Evolutionary conservation across 176 grass and related monocot genomes (phyloP), one percentile per base, ranked within the genome.

Genomic region (Raddia guianensis): DNA sequence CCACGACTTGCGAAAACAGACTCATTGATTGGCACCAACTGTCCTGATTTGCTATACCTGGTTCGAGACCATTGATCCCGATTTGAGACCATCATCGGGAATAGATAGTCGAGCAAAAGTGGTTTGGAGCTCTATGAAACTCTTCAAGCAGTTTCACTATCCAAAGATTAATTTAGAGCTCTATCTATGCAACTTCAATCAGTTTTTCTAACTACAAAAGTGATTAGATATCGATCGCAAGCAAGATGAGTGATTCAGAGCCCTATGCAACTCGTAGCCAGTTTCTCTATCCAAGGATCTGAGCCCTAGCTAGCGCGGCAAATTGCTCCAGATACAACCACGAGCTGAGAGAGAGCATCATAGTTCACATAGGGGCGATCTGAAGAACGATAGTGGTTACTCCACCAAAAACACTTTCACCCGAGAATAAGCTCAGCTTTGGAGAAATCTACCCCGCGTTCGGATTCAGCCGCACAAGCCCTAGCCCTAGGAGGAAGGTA

Each of bases 1-100:
- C 34, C 15, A 6, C 58, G 21, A 49, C 40, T 80, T 84, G 9
- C 4, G 48, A 57, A 84, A 80, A 68, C 18, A 68, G 7, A 70
- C 50, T 32, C 3, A 21, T 40, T 21, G 11, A 12, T 16, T 2
- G 20, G 54, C 8, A 21, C 27, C 12, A 9, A 12, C 19, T 47
- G 12, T 60, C 4, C 55, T 12, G 5, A 54, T 74, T 70, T 14
- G 46, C 44, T 7, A 66, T 60, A 50, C 8, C 64, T 49, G 9
- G 45, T 64, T 62, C 40, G 64, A 15, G 57, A 87, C 77, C 43
- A 21, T 52, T 64, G 45, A 8, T 37, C 44, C 42, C 3, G 58
- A 53, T 68, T 74, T 46, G 9, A 12, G 59, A 58, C 49, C 19
- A 51, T 14, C 6, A 16, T 8, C 19, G 67, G 16, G 51, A 78